Percentiles rank a stretch among this genome's conserved stretches.
Conservation (phyloP, 164 flowering plant genomes). For the Vitis vinifera region ASM3070453v1 NC_081821.1:6775501-6776000, state of each 20-base stretch:
- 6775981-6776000: constrained; percentile 44
- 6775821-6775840: no score
- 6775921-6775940: constrained; percentile 85
- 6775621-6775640: constrained; percentile 92
- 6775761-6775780: background rate
- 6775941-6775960: constrained; percentile 81
- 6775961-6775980: constrained; percentile 63
- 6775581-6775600: constrained; percentile 60
- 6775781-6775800: background rate
- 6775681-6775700: constrained; percentile 90
- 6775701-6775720: constrained; percentile 72
- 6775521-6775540: no score
- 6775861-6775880: background rate
- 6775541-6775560: background rate
- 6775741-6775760: constrained; percentile 26
- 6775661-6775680: constrained; percentile 95
- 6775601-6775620: constrained; percentile 64
- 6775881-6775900: constrained; percentile 31
- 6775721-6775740: constrained; percentile 77
- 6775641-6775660: constrained; percentile 86
- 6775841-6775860: background rate
- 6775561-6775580: constrained; percentile 63
- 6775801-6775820: background rate
- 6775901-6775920: constrained; percentile 61
- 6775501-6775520: no score